Evolutionary conservation across 345 rosid species (phyloP).

Genomic region (Turritis glabra): DNA sequence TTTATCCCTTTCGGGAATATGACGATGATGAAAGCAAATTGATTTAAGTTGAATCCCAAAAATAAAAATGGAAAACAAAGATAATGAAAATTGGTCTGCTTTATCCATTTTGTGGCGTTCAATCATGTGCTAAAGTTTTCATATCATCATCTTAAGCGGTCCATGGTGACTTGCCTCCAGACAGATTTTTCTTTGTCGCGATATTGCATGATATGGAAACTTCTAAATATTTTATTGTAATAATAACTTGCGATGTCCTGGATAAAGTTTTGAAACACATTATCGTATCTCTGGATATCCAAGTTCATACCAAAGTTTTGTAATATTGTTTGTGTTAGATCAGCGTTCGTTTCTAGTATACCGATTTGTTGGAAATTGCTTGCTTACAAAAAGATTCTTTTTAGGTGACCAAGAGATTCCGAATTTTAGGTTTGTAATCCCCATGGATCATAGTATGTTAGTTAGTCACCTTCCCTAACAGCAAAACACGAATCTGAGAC

Average conservation of each 20-base stretch:
- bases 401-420: not conserved
- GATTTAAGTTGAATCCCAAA: not conserved
- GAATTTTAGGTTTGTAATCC: not conserved
- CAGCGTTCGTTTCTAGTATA: not conserved
- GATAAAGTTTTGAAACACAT: not conserved
- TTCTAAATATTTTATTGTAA: constrained; percentile 6
- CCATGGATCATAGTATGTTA: not conserved
- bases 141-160: constrained; percentile 32
- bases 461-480: not conserved
- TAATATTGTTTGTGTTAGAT: not conserved
- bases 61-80: not conserved
- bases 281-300: not conserved
- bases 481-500: not conserved
- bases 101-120: constrained; percentile 38
- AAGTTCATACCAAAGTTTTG: not conserved
- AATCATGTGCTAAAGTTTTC: constrained; percentile 33
- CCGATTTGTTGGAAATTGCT: not conserved
- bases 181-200: constrained; percentile 3
- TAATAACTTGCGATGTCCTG: not conserved
- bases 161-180: constrained; percentile 25
- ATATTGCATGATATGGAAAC: constrained; percentile 13
- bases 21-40: constrained; percentile 33
- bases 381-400: not conserved
- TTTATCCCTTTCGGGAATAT: constrained; percentile 27
- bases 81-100: not conserved